Conservation (phyloP, 164 flowering plant species). For the Amborella trichopoda region DNA sequence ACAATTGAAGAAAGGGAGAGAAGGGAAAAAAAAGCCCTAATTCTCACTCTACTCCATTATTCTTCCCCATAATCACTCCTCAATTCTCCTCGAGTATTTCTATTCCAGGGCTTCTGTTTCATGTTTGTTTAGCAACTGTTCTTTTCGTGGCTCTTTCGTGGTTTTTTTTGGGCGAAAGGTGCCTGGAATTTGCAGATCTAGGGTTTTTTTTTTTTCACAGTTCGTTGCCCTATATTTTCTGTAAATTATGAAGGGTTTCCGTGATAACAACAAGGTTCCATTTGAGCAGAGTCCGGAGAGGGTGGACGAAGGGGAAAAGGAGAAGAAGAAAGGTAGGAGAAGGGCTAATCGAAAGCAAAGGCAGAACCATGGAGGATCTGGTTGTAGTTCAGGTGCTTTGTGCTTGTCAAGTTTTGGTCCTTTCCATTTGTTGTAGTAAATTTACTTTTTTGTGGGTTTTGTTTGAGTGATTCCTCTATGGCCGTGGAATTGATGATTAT, state of each 20-base stretch:
- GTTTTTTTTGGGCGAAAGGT: too few relatives aligned
- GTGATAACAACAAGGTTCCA: background rate
- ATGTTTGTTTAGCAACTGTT: too few relatives aligned
- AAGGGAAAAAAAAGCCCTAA: too few relatives aligned
- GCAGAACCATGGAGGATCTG: slow-evolving; percentile 28
- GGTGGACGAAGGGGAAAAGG: slow-evolving; percentile 35
- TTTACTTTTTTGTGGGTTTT: background rate
- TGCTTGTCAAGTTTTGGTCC: background rate
- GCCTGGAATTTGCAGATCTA: too few relatives aligned
- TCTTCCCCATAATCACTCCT: too few relatives aligned
- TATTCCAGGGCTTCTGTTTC: too few relatives aligned
- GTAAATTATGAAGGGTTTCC: background rate
- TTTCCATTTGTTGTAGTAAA: background rate
- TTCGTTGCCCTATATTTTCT: too few relatives aligned
- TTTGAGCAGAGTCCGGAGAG: slow-evolving; percentile 9
- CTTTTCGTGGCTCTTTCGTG: too few relatives aligned
- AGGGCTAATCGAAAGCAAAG: slow-evolving; percentile 53
- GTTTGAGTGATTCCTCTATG: background rate
- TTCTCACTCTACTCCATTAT: too few relatives aligned
- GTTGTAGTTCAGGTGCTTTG: slow-evolving; percentile 14
- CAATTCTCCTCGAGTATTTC: too few relatives aligned
- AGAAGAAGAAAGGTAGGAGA: slow-evolving; percentile 49
- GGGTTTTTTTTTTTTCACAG: too few relatives aligned
- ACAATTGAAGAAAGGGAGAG: too few relatives aligned
- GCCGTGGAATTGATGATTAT: background rate